Evolutionary conservation across 768 basidiomycete species (phyloP), one percentile per base, ranked within the genome.

Genomic region (Termitomyces sp.): DNA sequence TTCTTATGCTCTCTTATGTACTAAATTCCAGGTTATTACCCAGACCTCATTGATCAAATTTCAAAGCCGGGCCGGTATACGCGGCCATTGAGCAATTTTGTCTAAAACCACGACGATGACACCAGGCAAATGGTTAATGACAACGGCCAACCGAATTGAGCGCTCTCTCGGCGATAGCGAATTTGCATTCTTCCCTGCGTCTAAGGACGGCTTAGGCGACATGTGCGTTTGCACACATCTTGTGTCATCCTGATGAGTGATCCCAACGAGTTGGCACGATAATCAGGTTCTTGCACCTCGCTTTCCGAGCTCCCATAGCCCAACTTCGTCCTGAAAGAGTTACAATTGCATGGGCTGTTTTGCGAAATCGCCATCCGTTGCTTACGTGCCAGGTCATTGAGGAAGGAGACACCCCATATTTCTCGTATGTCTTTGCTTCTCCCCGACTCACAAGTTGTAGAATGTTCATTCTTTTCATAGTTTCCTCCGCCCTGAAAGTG

Each of bases 291-390:
- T 62, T 73, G 6, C 71, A 71, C 50, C 54, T 72, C 44, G 63
- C 68, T n/a, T 69, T 75, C 26, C 60, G 63, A 14, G 69, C 69
- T 1, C 68, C 69, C 22, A 54, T 10, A n/a, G 37, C 20, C 13
- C 60, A 53, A 7, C 61, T 75, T 58, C 50, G 58, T 9, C 33
- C 30, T 12, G 53, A 68, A 2, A 76, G 87, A 22, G 72, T 88
- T 12, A 65, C 64, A 4, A 63, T 74, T 26, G 79, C 79, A 5
- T 89, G 87, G 87, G 81, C 84, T 12, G 74, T 84, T 36, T 70
- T 87, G 30, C 76, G 85, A 13, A 66, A 74, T 36, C 74, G 80
- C 1, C 86, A 89, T 63, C 83, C 86, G 0, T 68, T 88, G 22
- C 77, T 90, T 26, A 76, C 77, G 24, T 77, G 80, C 9, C 65